phyloP scores from a whole-genome alignment of 371 early-diverging fungal genomes.

The Entomophthora muscae region DNA sequence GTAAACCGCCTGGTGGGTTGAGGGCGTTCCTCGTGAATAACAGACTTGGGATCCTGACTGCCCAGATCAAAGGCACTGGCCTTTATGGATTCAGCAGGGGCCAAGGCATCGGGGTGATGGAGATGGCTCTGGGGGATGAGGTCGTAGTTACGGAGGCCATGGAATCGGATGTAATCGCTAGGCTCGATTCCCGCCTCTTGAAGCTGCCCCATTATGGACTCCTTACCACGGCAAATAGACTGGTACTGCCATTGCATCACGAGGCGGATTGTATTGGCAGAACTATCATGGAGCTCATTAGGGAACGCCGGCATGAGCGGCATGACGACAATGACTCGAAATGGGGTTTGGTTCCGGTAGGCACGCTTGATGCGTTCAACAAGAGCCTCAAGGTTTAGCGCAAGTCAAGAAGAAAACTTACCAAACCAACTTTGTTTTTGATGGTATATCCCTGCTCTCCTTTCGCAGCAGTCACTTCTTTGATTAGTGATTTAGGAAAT shows the following conservation, averaged over 20 bases:
- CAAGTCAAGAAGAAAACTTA: conserved; percentile 4
- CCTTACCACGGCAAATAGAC: conserved; percentile 61
- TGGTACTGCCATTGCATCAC: conserved; percentile 74
- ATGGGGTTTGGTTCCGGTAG: conserved; percentile 40
- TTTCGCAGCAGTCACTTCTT: conserved; percentile 20
- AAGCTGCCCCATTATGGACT: conserved; percentile 45
- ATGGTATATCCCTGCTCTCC: conserved; percentile 9
- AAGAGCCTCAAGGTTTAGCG: conserved; percentile 41
- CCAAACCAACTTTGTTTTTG: conserved; percentile 13
- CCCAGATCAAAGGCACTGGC: conserved; percentile 8
- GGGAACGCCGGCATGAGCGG: conserved; percentile 89
- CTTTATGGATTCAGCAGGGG: conserved; percentile 1
- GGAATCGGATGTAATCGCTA: conserved; percentile 59
- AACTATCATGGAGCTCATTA: conserved; percentile 53
- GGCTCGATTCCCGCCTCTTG: conserved; percentile 42
- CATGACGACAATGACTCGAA: conserved; percentile 75
- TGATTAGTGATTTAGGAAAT: too few relatives aligned
- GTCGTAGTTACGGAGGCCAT: conserved; percentile 52
- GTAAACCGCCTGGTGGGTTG: conserved; percentile 8
- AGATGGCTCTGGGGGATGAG: conserved; percentile 16
- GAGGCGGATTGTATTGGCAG: conserved; percentile 57
- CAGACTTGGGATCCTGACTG: neutral
- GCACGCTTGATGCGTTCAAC: conserved; percentile 65
- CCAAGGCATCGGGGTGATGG: conserved; percentile 14
- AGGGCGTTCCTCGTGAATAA: neutral